A percentile compares a stretch with the other conserved stretches of the same genome.
These are phyloP conservation scores for Artemisia argyi DNA, from an alignment of 129 eudicot species.

Conservation along the genomic window DNA sequence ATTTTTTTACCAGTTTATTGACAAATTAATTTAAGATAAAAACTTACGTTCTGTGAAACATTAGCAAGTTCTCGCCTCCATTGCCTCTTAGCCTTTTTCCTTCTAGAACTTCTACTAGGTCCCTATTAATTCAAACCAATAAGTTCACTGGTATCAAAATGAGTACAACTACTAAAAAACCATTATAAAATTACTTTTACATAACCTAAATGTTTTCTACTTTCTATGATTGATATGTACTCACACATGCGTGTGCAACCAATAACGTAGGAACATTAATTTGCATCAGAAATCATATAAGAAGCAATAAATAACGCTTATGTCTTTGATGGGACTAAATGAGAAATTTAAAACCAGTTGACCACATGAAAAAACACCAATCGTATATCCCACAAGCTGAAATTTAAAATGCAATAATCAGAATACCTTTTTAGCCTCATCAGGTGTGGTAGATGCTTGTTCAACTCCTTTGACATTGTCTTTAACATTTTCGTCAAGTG, in stretches of 20 bases:
- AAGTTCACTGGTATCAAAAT: neutral
- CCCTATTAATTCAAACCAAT: constrained; percentile 35
- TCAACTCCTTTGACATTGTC: constrained; percentile 32
- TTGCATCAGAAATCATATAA: constrained; percentile 15
- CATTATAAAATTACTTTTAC: neutral
- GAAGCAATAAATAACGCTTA: neutral
- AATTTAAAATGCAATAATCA: neutral
- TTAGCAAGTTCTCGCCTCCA: constrained; percentile 66
- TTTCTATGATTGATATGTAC: neutral
- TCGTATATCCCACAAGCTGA: constrained; percentile 17
- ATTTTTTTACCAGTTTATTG: neutral
- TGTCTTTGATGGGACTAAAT: neutral
- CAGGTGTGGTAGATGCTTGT: constrained; percentile 27
- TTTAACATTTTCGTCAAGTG: constrained; percentile 19
- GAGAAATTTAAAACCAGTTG: neutral
- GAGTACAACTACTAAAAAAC: neutral
- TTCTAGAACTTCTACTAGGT: constrained; percentile 85
- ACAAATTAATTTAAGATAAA: constrained; percentile 6
- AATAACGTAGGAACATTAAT: neutral
- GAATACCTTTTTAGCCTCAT: constrained; percentile 58
- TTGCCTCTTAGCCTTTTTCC: constrained; percentile 69
- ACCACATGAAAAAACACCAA: neutral
- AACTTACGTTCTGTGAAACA: constrained; percentile 37
- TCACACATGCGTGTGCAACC: neutral
- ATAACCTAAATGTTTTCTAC: neutral